Evolutionary conservation across 176 grass and related monocot species (phyloP).

Genomic region (Stipa capillata): DNA sequence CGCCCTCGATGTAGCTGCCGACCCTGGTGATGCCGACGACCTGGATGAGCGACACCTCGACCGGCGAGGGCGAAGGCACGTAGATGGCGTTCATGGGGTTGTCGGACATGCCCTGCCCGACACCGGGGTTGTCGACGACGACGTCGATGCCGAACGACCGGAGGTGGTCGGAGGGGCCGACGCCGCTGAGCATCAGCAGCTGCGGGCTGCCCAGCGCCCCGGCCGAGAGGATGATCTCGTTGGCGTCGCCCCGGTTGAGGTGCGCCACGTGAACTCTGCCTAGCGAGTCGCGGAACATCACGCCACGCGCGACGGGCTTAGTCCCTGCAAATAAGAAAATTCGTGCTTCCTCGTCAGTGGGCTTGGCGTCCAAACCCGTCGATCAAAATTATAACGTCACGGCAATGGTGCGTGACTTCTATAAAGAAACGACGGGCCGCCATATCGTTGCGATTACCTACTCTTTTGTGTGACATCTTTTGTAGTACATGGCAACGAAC

Average conservation of each 20-base stretch:
- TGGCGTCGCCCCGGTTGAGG: constrained; percentile 31
- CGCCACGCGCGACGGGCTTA: constrained; percentile 53
- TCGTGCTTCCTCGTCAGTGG: background rate
- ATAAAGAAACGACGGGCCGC: background rate
- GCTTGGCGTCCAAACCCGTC: background rate
- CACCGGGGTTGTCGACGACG: constrained; percentile 42
- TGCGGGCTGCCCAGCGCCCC: constrained; percentile 85
- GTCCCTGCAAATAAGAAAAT: background rate
- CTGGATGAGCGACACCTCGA: constrained; percentile 75
- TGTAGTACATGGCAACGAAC: background rate
- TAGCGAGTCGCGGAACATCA: constrained; percentile 47
- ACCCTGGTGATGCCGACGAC: constrained; percentile 76
- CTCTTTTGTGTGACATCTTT: too few relatives aligned
- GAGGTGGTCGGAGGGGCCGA: constrained; percentile 63
- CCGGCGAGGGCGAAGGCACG: constrained; percentile 56
- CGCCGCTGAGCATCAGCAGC: constrained; percentile 80
- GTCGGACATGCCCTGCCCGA: constrained; percentile 73
- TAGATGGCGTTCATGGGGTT: constrained; percentile 84
- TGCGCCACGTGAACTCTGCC: constrained; percentile 41
- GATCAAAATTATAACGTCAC: background rate
- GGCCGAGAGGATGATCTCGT: constrained; percentile 66
- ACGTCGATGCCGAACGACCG: constrained; percentile 46
- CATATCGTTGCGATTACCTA: background rate
- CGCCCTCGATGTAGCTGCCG: constrained; percentile 77
- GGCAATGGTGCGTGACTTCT: background rate